Evolutionary conservation across 2,329 filamentous ascomycete genomes (phyloP), one percentile per base, ranked within the genome.

Genomic region (Beauveria sp.): DNA sequence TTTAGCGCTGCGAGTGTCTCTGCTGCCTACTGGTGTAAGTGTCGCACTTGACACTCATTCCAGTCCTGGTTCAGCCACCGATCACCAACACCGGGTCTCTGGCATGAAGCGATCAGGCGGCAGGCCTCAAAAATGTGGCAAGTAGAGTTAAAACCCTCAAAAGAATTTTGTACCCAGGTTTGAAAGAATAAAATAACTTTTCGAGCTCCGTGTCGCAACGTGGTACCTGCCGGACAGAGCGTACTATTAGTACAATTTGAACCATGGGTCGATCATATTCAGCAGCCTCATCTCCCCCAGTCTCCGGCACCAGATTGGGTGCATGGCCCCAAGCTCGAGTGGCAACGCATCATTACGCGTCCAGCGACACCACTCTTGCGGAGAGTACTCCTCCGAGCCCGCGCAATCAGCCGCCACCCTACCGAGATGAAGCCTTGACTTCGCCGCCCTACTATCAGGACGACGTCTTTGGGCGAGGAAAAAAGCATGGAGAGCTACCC

Each of bases 361-460:
- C 51, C 9, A 55, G 59, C 40, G 59, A 61, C 6, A 48, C 51
- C 16, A 61, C 52, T 7, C 59, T 60, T 12, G 58, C 50, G 18
- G 48, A 47, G 16, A 57, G 59, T 24, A 37, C 46, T 18, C 53
- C 59, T 5, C 20, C 48, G 10, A 62, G 61, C 26, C 50, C 61
- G 1, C 48, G 47, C 37, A 48, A 55, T 34, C 47, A 59, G 8
- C 55, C 61, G 34, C 61, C 61, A n/a, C 55, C 61, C 14, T 59
- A 62, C 43, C 26, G 53, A 22, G 60, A 57, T 22, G 60, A 46
- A 16, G 60, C 28, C 5, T 12, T 54, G 10, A 3, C 26, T 40
- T 41, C 41, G 24, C 60, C 54, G 24, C 60, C 60, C 6, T 41
- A 22, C 10, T 57, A 62, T 20, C 54, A 54, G 3, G 55, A 62